phyloP scores from a whole-genome alignment of 768 basidiomycete species.

The Clitopilus hobsonii region DNA sequence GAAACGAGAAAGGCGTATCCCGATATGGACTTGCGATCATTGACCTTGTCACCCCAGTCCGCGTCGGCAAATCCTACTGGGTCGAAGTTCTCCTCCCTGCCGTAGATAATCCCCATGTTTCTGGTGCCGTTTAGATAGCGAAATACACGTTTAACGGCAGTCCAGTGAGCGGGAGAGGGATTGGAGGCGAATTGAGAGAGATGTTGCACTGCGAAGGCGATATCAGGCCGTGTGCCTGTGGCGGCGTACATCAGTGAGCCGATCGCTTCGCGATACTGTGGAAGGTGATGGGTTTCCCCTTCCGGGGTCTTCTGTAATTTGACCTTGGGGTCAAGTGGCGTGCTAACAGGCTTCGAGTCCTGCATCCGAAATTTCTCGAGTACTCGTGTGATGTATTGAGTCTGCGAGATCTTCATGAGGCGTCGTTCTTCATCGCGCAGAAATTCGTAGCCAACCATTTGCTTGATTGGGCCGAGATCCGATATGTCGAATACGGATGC shows the following conservation, averaged over 20 bases:
- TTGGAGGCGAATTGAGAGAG: not conserved
- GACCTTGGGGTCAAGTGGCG: conserved; percentile 19
- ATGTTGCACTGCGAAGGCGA: conserved; percentile 11
- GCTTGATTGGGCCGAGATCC: conserved; percentile 19
- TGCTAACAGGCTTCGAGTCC: conserved; percentile 16
- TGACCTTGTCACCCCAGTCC: not conserved
- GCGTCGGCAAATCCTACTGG: not conserved
- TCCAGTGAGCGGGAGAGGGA: conserved; percentile 3
- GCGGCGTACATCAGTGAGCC: not conserved
- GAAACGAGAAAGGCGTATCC: conserved; percentile 5
- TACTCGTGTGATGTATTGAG: conserved; percentile 22
- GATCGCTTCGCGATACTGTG: not conserved
- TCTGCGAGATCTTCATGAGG: conserved; percentile 22
- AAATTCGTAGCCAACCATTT: conserved; percentile 28
- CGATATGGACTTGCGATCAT: not conserved
- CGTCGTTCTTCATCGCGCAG: conserved; percentile 9
- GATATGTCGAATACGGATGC: conserved; percentile 21
- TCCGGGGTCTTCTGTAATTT: conserved; percentile 9
- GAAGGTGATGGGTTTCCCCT: not conserved
- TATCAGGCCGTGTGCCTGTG: conserved; percentile 14
- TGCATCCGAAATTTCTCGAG: conserved; percentile 18
- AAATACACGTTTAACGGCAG: conserved; percentile 5
- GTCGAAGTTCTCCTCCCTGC: not conserved
- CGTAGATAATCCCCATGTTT: not conserved
- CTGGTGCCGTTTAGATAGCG: conserved; percentile 1